These are phyloP conservation scores for Umbelopsis sp. DNA, from an alignment of 192 early-diverging fungal genomes.

Conservation along the genomic window DNA sequence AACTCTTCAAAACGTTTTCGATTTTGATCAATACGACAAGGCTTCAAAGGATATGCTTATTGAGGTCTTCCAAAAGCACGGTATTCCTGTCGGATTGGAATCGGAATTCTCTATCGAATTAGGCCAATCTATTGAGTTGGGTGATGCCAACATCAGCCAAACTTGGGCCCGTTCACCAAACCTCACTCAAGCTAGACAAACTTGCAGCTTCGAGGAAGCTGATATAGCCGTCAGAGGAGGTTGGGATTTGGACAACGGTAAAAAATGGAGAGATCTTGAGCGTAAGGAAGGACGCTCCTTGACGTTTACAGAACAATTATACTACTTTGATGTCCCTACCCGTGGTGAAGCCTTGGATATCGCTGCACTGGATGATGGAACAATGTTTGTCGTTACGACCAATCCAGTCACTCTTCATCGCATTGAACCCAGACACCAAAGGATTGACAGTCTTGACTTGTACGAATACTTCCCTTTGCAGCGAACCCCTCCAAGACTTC, in stretches of 20 bases:
- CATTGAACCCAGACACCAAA: conserved; percentile 51
- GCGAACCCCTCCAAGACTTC: conserved; percentile 51
- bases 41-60: conserved; percentile 70
- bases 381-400: conserved; percentile 58
- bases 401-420: conserved; percentile 63
- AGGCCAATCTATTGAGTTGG: conserved; percentile 49
- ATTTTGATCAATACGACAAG: conserved; percentile 77
- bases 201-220: conserved; percentile 15
- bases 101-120: conserved; percentile 67
- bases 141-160: conserved; percentile 54
- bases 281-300: conserved; percentile 57
- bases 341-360: conserved; percentile 69
- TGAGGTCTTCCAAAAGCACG: conserved; percentile 72
- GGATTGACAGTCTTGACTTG: conserved; percentile 56
- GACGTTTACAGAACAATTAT: conserved; percentile 69
- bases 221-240: conserved; percentile 45
- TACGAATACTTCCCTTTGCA: conserved; percentile 75
- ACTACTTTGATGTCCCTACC: conserved; percentile 65
- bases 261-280: conserved; percentile 53
- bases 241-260: conserved; percentile 53
- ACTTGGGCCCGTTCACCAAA: conserved; percentile 47
- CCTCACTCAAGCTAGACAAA: conserved; percentile 8
- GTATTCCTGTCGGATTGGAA: conserved; percentile 69
- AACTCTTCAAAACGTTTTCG: conserved; percentile 79
- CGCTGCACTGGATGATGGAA: conserved; percentile 47